These are phyloP conservation scores for Sinapis alba DNA, from an alignment of 441 rosid genomes.

Conservation along the genomic window DNA sequence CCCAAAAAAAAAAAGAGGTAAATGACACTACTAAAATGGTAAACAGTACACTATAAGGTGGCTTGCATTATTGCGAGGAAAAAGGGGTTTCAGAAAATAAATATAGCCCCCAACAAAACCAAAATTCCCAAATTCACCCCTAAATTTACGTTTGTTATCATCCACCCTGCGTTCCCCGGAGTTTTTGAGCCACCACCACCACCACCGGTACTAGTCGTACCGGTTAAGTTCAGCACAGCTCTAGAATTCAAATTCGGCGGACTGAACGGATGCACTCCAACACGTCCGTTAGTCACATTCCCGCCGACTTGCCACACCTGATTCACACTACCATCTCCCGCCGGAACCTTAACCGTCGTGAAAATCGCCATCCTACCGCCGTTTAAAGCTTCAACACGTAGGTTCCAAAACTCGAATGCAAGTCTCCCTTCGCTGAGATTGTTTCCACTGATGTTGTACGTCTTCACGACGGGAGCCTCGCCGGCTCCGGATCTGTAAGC, in stretches of 20 bases:
- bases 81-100: constrained; percentile 24
- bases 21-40: background rate
- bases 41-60: constrained; percentile 14
- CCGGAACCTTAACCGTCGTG: constrained; percentile 61
- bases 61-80: constrained; percentile 14
- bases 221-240: constrained; percentile 36
- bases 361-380: constrained; percentile 40
- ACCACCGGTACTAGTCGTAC: background rate
- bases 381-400: constrained; percentile 40
- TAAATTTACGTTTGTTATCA: constrained; percentile 1
- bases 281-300: constrained; percentile 42
- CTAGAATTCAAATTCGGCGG: constrained; percentile 38
- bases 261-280: constrained; percentile 41
- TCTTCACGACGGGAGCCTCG: constrained; percentile 37
- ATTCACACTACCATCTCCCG: constrained; percentile 46
- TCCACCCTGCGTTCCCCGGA: constrained; percentile 27
- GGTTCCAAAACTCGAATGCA: constrained; percentile 55
- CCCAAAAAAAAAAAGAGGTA: background rate
- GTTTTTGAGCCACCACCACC: constrained; percentile 4
- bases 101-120: constrained; percentile 26
- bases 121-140: constrained; percentile 41
- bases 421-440: constrained; percentile 40
- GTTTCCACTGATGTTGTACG: constrained; percentile 47
- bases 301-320: constrained; percentile 88
- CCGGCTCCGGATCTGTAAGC: constrained; percentile 50